Percentiles rank a stretch among this genome's conserved stretches.
Evolutionary conservation across 768 basidiomycete species (phyloP).

Genomic region (Lepiota venenata): DNA sequence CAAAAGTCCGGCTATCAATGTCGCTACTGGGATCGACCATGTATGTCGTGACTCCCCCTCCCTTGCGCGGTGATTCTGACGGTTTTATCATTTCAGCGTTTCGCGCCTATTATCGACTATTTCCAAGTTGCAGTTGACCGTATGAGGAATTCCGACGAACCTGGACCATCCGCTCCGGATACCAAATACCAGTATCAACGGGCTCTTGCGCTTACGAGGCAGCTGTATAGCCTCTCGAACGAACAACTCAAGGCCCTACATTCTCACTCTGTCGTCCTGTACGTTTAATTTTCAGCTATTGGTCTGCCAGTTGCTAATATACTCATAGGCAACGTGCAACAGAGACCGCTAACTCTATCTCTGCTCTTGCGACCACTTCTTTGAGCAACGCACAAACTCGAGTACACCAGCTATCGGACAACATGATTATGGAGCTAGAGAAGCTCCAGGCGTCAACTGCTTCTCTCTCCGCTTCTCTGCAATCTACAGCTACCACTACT

Average conservation of each 20-base stretch:
- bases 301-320: conserved; percentile 8
- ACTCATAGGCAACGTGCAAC: conserved; percentile 60
- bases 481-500: conserved; percentile 27
- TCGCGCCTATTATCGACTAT: conserved; percentile 74
- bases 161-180: conserved; percentile 45
- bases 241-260: conserved; percentile 73
- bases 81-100: conserved; percentile 37
- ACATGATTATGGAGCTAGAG: conserved; percentile 63
- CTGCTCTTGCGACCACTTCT: conserved; percentile 54
- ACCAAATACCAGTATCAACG: conserved; percentile 79
- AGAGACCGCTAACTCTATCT: conserved; percentile 63
- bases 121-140: conserved; percentile 55
- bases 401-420: conserved; percentile 59
- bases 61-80: conserved; percentile 13
- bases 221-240: conserved; percentile 60
- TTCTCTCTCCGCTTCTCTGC: conserved; percentile 42
- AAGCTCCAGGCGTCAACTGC: conserved; percentile 60
- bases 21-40: conserved; percentile 70
- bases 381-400: conserved; percentile 50
- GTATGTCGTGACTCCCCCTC: conserved; percentile 33
- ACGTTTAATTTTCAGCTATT: conserved; percentile 21
- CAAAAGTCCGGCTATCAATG: conserved; percentile 56
- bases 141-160: conserved; percentile 41
- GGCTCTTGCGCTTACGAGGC: conserved; percentile 60
- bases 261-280: conserved; percentile 64